Evolutionary conservation across 2,329 filamentous ascomycete genomes (phyloP).

Genomic region (Diaporthe capsici): DNA sequence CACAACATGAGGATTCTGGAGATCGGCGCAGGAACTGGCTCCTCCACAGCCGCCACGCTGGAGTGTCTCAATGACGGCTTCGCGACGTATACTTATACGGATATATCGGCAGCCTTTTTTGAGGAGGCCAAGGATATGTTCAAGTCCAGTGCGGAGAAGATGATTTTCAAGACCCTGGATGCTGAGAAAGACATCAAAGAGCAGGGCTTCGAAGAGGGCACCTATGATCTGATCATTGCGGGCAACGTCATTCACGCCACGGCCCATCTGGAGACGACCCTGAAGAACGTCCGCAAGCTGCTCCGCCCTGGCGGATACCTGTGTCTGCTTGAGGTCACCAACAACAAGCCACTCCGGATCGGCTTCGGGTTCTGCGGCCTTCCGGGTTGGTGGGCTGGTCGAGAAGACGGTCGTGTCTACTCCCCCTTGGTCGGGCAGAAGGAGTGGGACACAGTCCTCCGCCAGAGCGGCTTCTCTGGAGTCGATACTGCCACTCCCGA

Average conservation of each 20-base stretch:
- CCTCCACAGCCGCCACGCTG: slow-evolving; percentile 54
- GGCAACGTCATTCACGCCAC: slow-evolving; percentile 57
- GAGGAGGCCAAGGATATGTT: slow-evolving; percentile 46
- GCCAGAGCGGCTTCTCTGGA: slow-evolving; percentile 22
- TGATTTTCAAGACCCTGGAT: slow-evolving; percentile 45
- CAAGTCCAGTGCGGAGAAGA: slow-evolving; percentile 36
- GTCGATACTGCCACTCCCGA: slow-evolving; percentile 27
- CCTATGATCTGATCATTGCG: slow-evolving; percentile 57
- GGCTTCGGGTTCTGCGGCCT: slow-evolving; percentile 45
- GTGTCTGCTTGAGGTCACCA: slow-evolving; percentile 57
- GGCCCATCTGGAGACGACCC: slow-evolving; percentile 44
- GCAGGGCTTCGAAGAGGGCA: slow-evolving; percentile 50
- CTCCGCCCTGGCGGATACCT: slow-evolving; percentile 62
- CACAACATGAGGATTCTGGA: slow-evolving; percentile 52
- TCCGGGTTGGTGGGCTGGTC: slow-evolving; percentile 35
- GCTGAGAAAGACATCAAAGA: slow-evolving; percentile 46
- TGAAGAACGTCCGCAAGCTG: slow-evolving; percentile 52
- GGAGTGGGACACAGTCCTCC: slow-evolving; percentile 12
- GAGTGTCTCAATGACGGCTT: slow-evolving; percentile 49
- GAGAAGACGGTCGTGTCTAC: slow-evolving; percentile 20
- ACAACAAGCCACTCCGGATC: slow-evolving; percentile 37
- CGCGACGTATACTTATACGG: slow-evolving; percentile 59
- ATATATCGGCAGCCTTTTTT: slow-evolving; percentile 57
- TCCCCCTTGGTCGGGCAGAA: neutral
- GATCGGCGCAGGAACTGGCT: slow-evolving; percentile 58